phyloP scores from a whole-genome alignment of 169 alveolate genomes.

The Plasmodium fragile region DNA sequence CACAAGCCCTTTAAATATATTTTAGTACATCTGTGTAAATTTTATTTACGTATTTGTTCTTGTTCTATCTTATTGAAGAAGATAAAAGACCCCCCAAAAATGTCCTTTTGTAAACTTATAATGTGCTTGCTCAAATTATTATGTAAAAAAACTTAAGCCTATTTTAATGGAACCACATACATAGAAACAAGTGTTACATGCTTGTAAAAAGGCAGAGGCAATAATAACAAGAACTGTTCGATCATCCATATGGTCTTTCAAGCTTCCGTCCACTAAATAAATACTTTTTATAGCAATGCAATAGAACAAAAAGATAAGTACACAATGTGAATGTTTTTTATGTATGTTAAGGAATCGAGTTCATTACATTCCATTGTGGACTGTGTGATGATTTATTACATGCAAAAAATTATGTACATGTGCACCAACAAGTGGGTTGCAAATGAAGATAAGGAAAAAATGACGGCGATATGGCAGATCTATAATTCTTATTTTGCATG shows the following conservation, averaged over 20 bases:
- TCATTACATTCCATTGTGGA: neutral
- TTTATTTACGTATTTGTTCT: neutral
- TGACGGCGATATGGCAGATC: neutral
- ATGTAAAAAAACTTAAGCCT: neutral
- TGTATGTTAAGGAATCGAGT: neutral
- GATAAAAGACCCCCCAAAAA: neutral
- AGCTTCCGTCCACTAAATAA: neutral
- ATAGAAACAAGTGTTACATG: conserved; percentile 2
- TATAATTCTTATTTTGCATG: conserved; percentile 7
- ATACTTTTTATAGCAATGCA: neutral
- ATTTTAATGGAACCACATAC: conserved; percentile 50
- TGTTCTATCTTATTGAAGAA: neutral
- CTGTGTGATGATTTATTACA: neutral
- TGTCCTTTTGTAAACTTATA: neutral
- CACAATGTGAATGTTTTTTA: neutral
- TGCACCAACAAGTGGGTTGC: conserved; percentile 8
- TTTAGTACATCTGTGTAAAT: neutral
- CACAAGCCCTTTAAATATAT: neutral
- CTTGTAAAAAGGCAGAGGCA: neutral
- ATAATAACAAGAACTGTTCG: neutral
- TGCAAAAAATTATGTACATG: neutral
- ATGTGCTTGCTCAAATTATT: neutral
- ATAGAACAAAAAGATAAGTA: neutral
- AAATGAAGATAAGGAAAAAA: neutral
- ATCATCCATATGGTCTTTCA: neutral